These are phyloP conservation scores for bread wheat (Triticum aestivum) DNA, from an alignment of 176 grass and related monocot species.

Conservation along the genomic window DNA sequence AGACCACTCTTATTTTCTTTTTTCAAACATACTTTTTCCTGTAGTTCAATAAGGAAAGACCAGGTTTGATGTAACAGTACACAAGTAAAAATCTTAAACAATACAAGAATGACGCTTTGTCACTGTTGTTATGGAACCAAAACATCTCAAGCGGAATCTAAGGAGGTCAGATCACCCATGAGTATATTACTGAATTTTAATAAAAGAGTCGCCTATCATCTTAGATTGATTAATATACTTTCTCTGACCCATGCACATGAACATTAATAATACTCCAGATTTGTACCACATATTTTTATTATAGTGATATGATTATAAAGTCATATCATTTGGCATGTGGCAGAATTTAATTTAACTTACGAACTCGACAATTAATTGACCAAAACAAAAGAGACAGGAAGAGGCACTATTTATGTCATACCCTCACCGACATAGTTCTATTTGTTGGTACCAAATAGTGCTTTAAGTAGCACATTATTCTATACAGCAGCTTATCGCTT, in stretches of 20 bases:
- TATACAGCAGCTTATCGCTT: neutral
- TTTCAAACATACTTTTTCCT: neutral
- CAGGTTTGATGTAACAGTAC: neutral
- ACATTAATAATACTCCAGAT: constrained; percentile 1
- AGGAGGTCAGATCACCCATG: neutral
- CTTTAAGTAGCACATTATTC: neutral
- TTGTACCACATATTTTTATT: neutral
- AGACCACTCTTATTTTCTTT: constrained; percentile 1
- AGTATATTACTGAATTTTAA: neutral
- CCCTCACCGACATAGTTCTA: neutral
- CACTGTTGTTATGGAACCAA: neutral
- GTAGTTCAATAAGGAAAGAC: neutral
- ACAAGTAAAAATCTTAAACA: constrained; percentile 4
- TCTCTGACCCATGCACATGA: neutral
- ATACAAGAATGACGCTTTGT: neutral
- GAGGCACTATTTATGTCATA: neutral
- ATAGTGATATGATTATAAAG: neutral
- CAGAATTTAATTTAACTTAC: neutral
- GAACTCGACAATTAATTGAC: neutral
- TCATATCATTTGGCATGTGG: neutral
- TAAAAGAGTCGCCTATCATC: neutral
- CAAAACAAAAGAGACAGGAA: constrained; percentile 5
- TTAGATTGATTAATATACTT: constrained; percentile 7
- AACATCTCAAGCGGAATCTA: neutral
- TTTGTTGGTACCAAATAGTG: neutral